Evolutionary conservation across 1,139 yeast species (phyloP).

Genomic region (Yamadazyma membranifaciens): DNA sequence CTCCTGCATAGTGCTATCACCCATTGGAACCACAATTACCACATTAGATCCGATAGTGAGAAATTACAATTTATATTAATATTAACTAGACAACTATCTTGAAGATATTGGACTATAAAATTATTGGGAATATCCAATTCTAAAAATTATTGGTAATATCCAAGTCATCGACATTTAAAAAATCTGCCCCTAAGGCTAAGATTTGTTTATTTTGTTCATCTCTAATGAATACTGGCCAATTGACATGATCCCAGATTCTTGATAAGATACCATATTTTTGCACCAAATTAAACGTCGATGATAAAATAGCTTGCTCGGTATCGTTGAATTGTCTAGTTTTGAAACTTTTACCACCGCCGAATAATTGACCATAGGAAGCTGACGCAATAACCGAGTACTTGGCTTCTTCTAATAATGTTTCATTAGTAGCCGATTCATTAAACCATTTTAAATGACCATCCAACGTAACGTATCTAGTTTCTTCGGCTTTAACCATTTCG

Average conservation of each 20-base stretch:
- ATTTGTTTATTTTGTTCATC: constrained; percentile 29
- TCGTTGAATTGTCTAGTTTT: constrained; percentile 19
- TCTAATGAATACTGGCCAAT: constrained; percentile 34
- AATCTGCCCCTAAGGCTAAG: constrained; percentile 31
- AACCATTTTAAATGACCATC: constrained; percentile 37
- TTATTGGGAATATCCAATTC: no score
- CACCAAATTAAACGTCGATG: constrained; percentile 23
- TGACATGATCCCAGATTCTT: constrained; percentile 43
- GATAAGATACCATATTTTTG: constrained; percentile 37
- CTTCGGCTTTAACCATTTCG: constrained; percentile 28
- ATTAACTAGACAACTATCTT: no score
- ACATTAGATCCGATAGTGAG: no score
- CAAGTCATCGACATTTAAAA: constrained; percentile 40
- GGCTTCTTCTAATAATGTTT: constrained; percentile 22
- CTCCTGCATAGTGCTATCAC: no score
- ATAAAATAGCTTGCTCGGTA: constrained; percentile 21
- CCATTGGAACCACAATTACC: no score
- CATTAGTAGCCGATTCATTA: constrained; percentile 13
- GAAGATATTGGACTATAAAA: no score
- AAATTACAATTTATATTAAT: no score
- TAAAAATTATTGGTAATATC: constrained; percentile 5
- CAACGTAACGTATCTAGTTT: constrained; percentile 29
- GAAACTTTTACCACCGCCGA: constrained; percentile 21
- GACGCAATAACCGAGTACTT: constrained; percentile 37
- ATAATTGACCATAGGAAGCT: constrained; percentile 27